These are phyloP conservation scores for Auricularia sp. DNA, from an alignment of 768 basidiomycete genomes.

Conservation along the genomic window DNA sequence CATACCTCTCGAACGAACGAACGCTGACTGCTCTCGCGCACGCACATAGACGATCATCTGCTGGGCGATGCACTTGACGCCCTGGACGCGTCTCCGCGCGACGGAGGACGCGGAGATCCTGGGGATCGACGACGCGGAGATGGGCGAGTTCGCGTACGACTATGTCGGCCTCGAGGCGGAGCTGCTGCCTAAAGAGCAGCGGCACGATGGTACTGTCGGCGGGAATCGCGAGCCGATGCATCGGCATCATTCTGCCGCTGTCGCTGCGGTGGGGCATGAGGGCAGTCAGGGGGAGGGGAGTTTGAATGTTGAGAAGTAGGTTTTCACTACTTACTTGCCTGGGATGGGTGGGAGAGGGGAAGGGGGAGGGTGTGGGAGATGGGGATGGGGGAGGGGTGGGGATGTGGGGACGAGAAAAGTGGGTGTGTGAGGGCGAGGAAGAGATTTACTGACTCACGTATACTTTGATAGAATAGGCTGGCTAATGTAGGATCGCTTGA, in stretches of 20 bases:
- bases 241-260: neutral
- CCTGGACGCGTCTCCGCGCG: neutral
- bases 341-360: neutral
- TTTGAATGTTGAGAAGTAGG: neutral
- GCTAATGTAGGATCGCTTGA: no score
- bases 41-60: neutral
- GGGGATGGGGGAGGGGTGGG: neutral
- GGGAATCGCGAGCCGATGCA: neutral
- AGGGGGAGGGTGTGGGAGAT: neutral
- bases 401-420: no score
- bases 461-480: no score
- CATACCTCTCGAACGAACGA: no score
- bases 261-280: neutral
- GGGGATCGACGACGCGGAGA: conserved; percentile 83
- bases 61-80: neutral
- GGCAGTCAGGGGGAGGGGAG: neutral
- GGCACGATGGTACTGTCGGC: neutral
- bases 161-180: conserved; percentile 67
- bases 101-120: conserved; percentile 19
- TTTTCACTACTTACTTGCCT: neutral
- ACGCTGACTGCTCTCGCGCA: neutral
- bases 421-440: no score
- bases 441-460: no score
- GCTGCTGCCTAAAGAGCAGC: conserved; percentile 14
- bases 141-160: conserved; percentile 86